Evolutionary conservation across 2,329 filamentous ascomycete genomes (phyloP).

Genomic region (Colletotrichum sp.): DNA sequence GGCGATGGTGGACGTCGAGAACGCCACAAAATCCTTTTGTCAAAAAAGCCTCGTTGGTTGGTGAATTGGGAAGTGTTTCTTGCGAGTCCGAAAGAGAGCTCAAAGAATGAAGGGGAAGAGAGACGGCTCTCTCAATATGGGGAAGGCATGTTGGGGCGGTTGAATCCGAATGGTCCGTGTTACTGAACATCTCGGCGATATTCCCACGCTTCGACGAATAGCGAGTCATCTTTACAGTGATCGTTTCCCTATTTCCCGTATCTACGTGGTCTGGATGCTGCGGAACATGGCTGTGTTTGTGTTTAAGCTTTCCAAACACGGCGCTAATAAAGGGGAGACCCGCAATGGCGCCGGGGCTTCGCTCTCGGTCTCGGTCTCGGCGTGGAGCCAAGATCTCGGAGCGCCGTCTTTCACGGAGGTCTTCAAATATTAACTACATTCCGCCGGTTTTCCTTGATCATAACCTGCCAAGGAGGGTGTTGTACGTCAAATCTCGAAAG

Average conservation of each 20-base stretch:
- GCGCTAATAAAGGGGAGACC: neutral
- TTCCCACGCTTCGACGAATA: neutral
- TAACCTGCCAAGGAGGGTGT: too few relatives aligned
- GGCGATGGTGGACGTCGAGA: neutral
- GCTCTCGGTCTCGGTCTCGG: conserved; percentile 5
- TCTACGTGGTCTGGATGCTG: neutral
- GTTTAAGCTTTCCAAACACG: neutral
- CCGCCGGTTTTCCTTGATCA: neutral
- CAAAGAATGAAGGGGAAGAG: neutral
- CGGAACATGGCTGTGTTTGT: neutral
- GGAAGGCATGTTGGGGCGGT: neutral
- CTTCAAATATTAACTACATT: neutral
- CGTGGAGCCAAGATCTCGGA: neutral
- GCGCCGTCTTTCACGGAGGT: neutral
- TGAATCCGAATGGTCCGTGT: neutral
- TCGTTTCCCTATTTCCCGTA: neutral
- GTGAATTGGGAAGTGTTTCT: neutral
- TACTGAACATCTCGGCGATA: neutral
- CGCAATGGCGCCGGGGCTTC: neutral
- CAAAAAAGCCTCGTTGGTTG: neutral
- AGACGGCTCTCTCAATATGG: neutral
- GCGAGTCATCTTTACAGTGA: neutral
- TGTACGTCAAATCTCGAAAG: too few relatives aligned
- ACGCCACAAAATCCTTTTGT: neutral
- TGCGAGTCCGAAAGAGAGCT: conserved; percentile 4